Base-by-base conservation (phyloP, 331 rosid genomes). In the Prunus yedoensis region DNA sequence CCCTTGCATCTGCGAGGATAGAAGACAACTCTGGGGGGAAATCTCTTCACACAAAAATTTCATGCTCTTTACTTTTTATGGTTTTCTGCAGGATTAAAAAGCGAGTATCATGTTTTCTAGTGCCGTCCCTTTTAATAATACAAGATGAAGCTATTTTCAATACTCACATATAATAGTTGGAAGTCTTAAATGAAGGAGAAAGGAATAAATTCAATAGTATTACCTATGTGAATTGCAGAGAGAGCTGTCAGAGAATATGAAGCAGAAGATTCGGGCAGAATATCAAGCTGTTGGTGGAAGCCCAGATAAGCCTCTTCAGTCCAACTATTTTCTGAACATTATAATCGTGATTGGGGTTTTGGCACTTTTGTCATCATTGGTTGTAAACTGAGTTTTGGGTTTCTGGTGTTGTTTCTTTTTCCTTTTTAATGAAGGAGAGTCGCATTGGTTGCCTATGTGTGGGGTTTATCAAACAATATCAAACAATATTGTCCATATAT, bases 221-320 rank as follows among this genome's bases (percentile, higher is more conserved):
- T 81, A 80, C 80, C 88, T 85, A 85, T 92, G 82, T 92, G 97
- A 90, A 83, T 88, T 92, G 97, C 96, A 90, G 96, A 89, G 71
- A 80, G 97, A 87, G 87, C 88, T 90, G 75, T 95, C 92, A 69
- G 89, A 87, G 3, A 8, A 79, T 46, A 89, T 90, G 97, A 90
- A 83, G 93, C 87, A 90, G 90, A 95, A 92, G 88, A 89, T 90
- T 67, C 90, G 92, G 41, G 97, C 92, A 63, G 97, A 90, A 77
- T 87, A 89, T 76, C 87, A 90, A 89, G 91, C 88, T 5, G 1
- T 90, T 46, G 99, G 97, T 56, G 97, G 97, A 75, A 92, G 91
- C 84, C 90, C 99, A 85, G 96, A 94, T 80, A 92, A 88, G 92
- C 90, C 97, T 79, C 80, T 90, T 46, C 78, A 76, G 81, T 83